A percentile compares a stretch with the other conserved stretches of the same genome.
phyloP scores from a whole-genome alignment of 331 rosid species.

The Erythrophleum ivorense region DNA sequence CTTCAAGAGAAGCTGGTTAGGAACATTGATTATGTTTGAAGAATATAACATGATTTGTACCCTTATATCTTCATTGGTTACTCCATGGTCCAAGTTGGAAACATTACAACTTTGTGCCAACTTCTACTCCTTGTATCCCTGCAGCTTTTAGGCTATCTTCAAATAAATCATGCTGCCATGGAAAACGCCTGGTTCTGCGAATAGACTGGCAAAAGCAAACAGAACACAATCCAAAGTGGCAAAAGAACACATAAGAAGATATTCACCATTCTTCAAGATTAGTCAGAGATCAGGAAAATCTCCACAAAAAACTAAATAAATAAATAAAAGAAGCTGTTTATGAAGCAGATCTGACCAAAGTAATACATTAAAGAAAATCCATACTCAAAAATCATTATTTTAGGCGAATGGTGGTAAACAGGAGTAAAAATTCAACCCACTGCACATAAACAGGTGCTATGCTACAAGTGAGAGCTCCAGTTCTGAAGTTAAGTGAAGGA shows the following conservation, averaged over 20 bases:
- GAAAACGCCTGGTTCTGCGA: conserved; percentile 85
- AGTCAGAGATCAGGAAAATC: conserved; percentile 44
- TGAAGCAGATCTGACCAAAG: conserved; percentile 43
- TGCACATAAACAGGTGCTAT: conserved; percentile 51
- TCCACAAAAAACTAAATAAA: conserved; percentile 16
- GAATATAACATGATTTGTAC: conserved; percentile 63
- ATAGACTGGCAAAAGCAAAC: conserved; percentile 86
- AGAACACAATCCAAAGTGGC: conserved; percentile 62
- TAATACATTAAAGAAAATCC: conserved; percentile 47
- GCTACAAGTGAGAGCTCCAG: conserved; percentile 61
- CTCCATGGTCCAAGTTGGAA: conserved; percentile 60
- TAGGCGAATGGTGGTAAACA: conserved; percentile 42
- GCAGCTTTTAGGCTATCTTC: conserved; percentile 99
- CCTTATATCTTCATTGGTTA: conserved; percentile 94
- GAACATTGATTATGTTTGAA: conserved; percentile 39
- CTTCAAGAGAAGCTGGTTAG: conserved; percentile 27
- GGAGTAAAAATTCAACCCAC: conserved; percentile 64
- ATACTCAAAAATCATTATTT: conserved; percentile 47
- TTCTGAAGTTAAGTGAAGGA: conserved; percentile 43
- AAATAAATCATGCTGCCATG: conserved; percentile 88
- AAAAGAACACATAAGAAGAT: conserved; percentile 73
- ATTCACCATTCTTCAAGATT: conserved; percentile 75
- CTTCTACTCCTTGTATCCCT: conserved; percentile 81
- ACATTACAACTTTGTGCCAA: conserved; percentile 91
- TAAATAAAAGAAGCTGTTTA: conserved; percentile 22